These are phyloP conservation scores for Penicillium roqueforti DNA, from an alignment of 495 filamentous ascomycete genomes.

Conservation along the genomic window DNA sequence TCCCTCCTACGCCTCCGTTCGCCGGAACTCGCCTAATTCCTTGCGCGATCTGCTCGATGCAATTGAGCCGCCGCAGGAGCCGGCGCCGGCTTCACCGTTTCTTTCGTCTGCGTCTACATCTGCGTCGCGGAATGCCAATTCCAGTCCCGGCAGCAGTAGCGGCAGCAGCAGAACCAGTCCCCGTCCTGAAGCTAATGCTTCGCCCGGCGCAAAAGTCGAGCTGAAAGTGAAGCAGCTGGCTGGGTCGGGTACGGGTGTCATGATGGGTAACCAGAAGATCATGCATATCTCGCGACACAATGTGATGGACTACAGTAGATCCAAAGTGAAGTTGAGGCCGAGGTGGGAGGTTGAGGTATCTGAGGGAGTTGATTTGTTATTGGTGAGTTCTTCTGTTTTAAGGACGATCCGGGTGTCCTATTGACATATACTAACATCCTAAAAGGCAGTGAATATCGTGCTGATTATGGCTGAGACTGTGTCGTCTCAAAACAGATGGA, in stretches of 20 bases:
- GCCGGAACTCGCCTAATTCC: slow-evolving; percentile 10
- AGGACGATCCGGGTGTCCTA: background rate
- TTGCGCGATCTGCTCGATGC: slow-evolving; percentile 24
- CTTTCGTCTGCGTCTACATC: slow-evolving; percentile 15
- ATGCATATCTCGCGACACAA: slow-evolving; percentile 17
- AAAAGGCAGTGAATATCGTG: slow-evolving; percentile 21
- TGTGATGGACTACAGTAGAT: slow-evolving; percentile 13
- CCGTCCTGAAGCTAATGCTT: background rate
- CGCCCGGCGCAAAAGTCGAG: background rate
- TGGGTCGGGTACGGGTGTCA: slow-evolving; percentile 13
- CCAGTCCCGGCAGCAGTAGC: background rate
- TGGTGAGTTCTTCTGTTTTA: slow-evolving; percentile 13
- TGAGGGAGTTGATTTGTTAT: slow-evolving; percentile 26
- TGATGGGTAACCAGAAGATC: slow-evolving; percentile 23
- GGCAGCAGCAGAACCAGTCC: background rate
- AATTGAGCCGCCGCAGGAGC: slow-evolving; percentile 22
- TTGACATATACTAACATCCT: background rate
- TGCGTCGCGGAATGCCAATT: background rate
- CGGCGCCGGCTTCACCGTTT: slow-evolving; percentile 12
- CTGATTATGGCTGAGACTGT: slow-evolving; percentile 17
- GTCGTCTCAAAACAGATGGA: background rate
- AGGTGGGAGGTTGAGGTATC: slow-evolving; percentile 26
- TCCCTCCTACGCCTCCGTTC: slow-evolving; percentile 18
- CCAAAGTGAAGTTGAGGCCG: slow-evolving; percentile 8
- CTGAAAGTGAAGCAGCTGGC: slow-evolving; percentile 18